Percentiles rank a stretch among this genome's conserved stretches.
Conservation (phyloP, 2,329 filamentous ascomycete species). For the Berkeleyomyces rouxiae region DNA sequence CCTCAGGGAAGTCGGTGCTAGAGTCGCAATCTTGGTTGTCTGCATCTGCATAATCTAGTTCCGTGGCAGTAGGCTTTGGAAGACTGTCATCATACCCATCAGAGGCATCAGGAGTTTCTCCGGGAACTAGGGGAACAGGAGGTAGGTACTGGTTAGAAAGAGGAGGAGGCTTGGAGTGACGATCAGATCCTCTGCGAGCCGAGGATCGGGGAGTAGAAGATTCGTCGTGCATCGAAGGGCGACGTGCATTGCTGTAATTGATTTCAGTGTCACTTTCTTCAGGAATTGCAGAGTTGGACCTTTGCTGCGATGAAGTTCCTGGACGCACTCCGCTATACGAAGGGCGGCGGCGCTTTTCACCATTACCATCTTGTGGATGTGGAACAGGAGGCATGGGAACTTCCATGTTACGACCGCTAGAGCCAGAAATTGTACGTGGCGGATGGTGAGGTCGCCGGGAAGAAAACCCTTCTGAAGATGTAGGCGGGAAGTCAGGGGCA, state of each 20-base stretch:
- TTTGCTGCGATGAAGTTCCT: constrained; percentile 3
- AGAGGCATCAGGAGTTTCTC: background rate
- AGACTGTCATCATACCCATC: background rate
- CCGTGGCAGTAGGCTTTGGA: background rate
- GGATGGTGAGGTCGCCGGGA: constrained; percentile 1
- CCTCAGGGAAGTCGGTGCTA: constrained; percentile 1
- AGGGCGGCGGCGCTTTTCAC: constrained; percentile 6
- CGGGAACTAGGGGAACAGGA: background rate
- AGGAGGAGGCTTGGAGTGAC: background rate
- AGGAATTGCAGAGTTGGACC: constrained; percentile 3
- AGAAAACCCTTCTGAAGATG: background rate
- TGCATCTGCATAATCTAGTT: background rate
- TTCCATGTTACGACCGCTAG: background rate
- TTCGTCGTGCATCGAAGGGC: background rate
- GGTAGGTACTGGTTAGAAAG: background rate
- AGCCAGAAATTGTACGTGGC: constrained; percentile 1
- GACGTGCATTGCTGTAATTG: background rate
- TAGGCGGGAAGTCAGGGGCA: background rate
- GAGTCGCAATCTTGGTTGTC: background rate
- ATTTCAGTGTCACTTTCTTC: constrained; percentile 3
- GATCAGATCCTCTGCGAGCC: background rate
- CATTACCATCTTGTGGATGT: background rate
- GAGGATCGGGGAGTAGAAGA: background rate
- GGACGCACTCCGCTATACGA: constrained; percentile 2
- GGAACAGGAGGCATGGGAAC: background rate